Conservation (phyloP, 805 yeast species). For the Wickerhamiella parazyma region DNA sequence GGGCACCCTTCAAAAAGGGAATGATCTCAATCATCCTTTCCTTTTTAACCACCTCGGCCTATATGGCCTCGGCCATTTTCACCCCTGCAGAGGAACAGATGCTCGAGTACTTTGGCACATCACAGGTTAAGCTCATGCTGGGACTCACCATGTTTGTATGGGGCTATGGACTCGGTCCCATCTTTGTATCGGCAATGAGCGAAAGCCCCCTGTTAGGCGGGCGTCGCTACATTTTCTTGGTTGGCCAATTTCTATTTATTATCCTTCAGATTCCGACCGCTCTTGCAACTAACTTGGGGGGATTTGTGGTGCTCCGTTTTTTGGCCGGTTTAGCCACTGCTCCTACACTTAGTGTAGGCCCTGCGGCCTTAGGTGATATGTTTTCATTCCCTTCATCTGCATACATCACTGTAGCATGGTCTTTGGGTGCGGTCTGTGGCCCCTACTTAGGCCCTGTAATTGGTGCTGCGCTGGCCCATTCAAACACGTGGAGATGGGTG, state of each 20-base stretch:
- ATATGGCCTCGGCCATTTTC: constrained; percentile 47
- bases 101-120: constrained; percentile 32
- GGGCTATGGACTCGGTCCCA: constrained; percentile 49
- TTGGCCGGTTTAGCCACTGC: constrained; percentile 44
- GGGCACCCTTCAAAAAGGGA: constrained; percentile 34
- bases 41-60: constrained; percentile 37
- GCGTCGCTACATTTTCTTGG: constrained; percentile 35
- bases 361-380: constrained; percentile 43
- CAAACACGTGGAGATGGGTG: constrained; percentile 40
- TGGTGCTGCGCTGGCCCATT: constrained; percentile 37
- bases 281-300: constrained; percentile 36
- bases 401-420: constrained; percentile 38
- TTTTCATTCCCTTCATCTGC: constrained; percentile 32
- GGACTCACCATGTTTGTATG: constrained; percentile 43
- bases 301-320: constrained; percentile 38
- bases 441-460: constrained; percentile 44
- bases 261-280: constrained; percentile 47
- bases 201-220: constrained; percentile 36
- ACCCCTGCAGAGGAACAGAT: constrained; percentile 40
- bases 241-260: constrained; percentile 35
- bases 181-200: constrained; percentile 42
- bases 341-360: constrained; percentile 46
- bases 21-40: constrained; percentile 31
- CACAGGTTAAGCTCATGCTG: constrained; percentile 33
- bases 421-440: constrained; percentile 40